Base-by-base conservation (phyloP, 2,329 filamentous ascomycete genomes). In the Fusarium beomiforme region DNA sequence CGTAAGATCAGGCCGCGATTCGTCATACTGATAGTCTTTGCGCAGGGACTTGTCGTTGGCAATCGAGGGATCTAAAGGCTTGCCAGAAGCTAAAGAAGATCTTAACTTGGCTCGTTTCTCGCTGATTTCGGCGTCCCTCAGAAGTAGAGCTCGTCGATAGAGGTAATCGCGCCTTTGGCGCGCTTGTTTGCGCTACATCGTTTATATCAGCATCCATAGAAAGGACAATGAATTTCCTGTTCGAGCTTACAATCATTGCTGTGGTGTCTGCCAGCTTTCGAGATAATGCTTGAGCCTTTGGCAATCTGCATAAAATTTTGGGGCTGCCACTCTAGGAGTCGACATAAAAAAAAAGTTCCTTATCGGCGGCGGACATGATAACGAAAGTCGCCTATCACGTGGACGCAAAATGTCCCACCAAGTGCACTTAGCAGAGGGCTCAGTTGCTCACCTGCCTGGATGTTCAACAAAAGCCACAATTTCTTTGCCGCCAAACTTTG, bases 11-110 rank as follows among this genome's bases (percentile, higher is more conserved):
- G 88, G 87, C 26, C 89, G 85, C 7, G 93, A 93, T 81, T 98
- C 95, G 79, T 99, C 96, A 80, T 95, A 99, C 78, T 95, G 94
- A 83, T 92, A 98, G 79, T 98, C 94, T 78, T 93, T 91, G 44
- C 95, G 89, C 59, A 99, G 83, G 33, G 88, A 80, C 81, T 93
- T 94, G 83, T 99, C 95, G 78, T 97, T 92, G 59, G 95, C 94
- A 72, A 98, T 93, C 37, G 88, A 86, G 26, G 92, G 89, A 74
- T 95, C 92, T 50, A 97, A 84, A 12, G 94, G 92, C 79, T 96
- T 97, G 71, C 96, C 96, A 13, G 93, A 93, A 24, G 96, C 95
- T 54, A 98, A 87, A 13, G 95, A 94, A 36, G 91, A 90, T 79
- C 95, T 92, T 59, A 99, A 84, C 79, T 97, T 93, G 41, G 95